phyloP scores from a whole-genome alignment of 306 rosid genomes.

The Vigna reflexopilosa region DNA sequence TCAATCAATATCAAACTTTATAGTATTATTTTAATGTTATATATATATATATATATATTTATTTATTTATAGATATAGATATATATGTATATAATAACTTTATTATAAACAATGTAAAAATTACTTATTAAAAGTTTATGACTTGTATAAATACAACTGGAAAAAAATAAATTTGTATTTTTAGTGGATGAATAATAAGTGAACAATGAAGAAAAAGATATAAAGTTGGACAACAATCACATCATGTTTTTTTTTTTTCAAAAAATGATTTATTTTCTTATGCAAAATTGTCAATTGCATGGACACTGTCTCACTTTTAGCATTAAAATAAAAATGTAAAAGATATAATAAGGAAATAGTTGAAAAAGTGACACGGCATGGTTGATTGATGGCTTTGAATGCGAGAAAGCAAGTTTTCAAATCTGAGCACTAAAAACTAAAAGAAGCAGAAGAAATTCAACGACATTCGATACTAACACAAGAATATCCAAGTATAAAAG shows the following conservation, averaged over 20 bases:
- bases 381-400: not conserved
- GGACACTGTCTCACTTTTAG: not conserved
- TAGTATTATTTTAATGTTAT: too few species aligned
- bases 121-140: too few species aligned
- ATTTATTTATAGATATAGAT: too few species aligned
- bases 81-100: too few species aligned
- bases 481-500: constrained; percentile 8
- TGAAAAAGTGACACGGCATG: not conserved
- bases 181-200: not conserved
- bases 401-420: not conserved
- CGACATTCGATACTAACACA: not conserved
- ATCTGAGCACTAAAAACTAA: not conserved
- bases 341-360: not conserved
- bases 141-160: too few species aligned
- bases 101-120: too few species aligned
- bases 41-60: too few species aligned
- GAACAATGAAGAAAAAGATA: not conserved
- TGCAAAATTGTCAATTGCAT: not conserved
- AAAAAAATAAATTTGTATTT: not conserved
- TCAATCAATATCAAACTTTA: too few species aligned
- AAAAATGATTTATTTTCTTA: not conserved
- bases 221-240: not conserved
- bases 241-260: not conserved
- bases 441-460: not conserved
- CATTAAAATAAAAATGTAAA: not conserved